Conservation (phyloP, 139 green algal species). For the Chlamydomonas eustigma region DNA sequence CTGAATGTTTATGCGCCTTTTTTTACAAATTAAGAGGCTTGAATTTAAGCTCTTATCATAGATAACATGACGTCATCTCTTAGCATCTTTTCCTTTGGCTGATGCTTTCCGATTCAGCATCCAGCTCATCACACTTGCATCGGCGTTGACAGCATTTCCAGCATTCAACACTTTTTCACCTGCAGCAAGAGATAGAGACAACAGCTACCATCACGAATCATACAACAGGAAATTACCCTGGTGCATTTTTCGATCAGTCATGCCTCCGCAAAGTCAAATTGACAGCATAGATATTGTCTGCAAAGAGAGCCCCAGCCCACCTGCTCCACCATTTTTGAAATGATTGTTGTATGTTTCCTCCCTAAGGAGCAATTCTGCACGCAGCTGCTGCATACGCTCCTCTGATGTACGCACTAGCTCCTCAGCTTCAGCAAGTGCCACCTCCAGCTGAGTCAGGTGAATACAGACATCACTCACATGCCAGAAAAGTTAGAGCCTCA, state of each 20-base stretch:
- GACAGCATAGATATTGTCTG: too few relatives aligned
- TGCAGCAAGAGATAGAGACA: background rate
- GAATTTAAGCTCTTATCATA: too few relatives aligned
- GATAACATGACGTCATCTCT: background rate
- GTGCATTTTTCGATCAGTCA: too few relatives aligned
- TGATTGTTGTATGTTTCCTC: slow-evolving; percentile 78
- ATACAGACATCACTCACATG: background rate
- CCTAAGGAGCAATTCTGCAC: slow-evolving; percentile 59
- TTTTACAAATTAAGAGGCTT: too few relatives aligned
- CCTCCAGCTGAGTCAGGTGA: slow-evolving; percentile 19
- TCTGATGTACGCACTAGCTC: slow-evolving; percentile 43
- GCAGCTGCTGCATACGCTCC: slow-evolving; percentile 52
- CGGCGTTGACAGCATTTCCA: slow-evolving; percentile 40
- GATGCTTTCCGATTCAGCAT: slow-evolving; percentile 49
- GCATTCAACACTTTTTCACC: slow-evolving; percentile 44
- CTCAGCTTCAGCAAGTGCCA: slow-evolving; percentile 19
- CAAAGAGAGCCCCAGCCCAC: slow-evolving; percentile 18
- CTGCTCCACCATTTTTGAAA: slow-evolving; percentile 63
- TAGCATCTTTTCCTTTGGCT: background rate
- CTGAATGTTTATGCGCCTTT: too few relatives aligned
- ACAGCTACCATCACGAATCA: too few relatives aligned
- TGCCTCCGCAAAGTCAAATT: too few relatives aligned
- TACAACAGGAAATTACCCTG: too few relatives aligned
- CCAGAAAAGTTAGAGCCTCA: too few relatives aligned
- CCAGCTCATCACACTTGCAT: slow-evolving; percentile 53